Evolutionary conservation across 2,329 filamentous ascomycete genomes (phyloP).

Genomic region (Endoconidiophora laricicola): DNA sequence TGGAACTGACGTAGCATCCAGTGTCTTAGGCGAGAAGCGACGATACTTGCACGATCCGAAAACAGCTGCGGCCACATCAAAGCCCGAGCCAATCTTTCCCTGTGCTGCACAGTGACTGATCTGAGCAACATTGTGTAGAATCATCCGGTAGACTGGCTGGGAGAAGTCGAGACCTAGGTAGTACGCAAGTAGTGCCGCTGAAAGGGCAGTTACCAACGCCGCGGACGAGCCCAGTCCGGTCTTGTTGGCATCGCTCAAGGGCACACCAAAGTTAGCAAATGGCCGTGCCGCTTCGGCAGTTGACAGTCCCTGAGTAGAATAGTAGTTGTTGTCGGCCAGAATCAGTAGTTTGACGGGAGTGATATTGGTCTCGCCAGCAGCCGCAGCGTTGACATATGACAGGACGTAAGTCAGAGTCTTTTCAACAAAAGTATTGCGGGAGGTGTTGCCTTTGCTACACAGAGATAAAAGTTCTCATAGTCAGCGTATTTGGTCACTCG

Average conservation of each 20-base stretch:
- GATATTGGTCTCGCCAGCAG: constrained; percentile 31
- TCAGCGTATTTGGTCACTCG: no score
- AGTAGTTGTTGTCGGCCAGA: constrained; percentile 91
- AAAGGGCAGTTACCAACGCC: constrained; percentile 78
- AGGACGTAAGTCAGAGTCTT: constrained; percentile 76
- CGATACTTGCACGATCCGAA: constrained; percentile 84
- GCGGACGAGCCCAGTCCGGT: constrained; percentile 91
- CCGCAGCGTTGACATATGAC: constrained; percentile 48
- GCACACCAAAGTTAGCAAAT: constrained; percentile 65
- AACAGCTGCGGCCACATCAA: constrained; percentile 85
- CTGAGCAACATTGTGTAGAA: constrained; percentile 84
- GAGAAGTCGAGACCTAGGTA: constrained; percentile 38
- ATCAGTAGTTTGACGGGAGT: constrained; percentile 63
- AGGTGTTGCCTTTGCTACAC: constrained; percentile 24
- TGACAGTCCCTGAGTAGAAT: constrained; percentile 42
- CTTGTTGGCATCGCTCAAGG: constrained; percentile 70
- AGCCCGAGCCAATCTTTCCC: constrained; percentile 89
- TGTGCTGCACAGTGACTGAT: constrained; percentile 89
- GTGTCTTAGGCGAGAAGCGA: constrained; percentile 70
- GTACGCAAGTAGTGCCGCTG: constrained; percentile 58
- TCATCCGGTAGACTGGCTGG: constrained; percentile 24
- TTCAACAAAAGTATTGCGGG: constrained; percentile 71
- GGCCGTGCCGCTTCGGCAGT: constrained; percentile 22
- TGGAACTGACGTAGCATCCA: constrained; percentile 40
- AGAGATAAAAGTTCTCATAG: neutral